A percentile compares a stretch with the other conserved stretches of the same genome.
These are phyloP conservation scores for Fusarium humuli DNA, from an alignment of 2,329 filamentous ascomycete genomes.

Conservation along the genomic window DNA sequence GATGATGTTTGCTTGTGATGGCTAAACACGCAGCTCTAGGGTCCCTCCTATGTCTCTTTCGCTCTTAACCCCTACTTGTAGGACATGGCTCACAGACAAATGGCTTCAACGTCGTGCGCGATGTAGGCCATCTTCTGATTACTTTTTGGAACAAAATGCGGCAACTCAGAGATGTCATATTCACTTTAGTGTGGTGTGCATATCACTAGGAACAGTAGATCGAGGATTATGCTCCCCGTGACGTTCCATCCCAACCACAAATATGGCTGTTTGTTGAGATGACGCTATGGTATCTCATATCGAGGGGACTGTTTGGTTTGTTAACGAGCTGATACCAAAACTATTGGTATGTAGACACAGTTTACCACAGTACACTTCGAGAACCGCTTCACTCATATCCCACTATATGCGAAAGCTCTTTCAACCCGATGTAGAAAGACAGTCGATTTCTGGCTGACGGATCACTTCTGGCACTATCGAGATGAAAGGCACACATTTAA, in stretches of 20 bases:
- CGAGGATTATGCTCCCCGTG: background rate
- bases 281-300: background rate
- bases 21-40: constrained; percentile 15
- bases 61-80: background rate
- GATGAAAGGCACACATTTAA: background rate
- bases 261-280: background rate
- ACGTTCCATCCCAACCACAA: background rate
- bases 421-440: no score
- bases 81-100: background rate
- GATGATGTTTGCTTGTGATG: constrained; percentile 24
- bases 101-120: background rate
- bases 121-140: background rate
- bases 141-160: background rate
- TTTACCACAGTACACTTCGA: background rate
- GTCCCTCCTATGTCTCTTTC: background rate
- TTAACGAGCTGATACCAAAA: background rate
- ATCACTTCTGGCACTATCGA: background rate
- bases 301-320: background rate
- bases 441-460: background rate
- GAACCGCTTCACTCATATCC: background rate
- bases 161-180: no score
- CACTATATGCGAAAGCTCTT: no score
- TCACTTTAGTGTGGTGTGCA: background rate
- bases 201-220: background rate
- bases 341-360: background rate